phyloP scores from a whole-genome alignment of 1,284 basidiomycete species.

The Afroboletus lepidellus region DNA sequence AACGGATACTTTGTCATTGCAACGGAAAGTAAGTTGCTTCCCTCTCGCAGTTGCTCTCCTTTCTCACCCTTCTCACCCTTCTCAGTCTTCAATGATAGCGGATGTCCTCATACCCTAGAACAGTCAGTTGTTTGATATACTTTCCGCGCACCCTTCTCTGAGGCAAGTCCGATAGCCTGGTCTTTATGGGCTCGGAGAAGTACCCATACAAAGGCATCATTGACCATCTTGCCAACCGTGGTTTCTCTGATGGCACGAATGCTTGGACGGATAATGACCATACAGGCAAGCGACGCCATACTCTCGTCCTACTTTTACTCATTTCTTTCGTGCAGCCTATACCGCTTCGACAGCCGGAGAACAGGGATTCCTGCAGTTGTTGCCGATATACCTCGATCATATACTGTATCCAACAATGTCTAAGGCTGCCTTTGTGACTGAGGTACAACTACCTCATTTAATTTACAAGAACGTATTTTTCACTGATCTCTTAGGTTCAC shows the following conservation, averaged over 20 bases:
- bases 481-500: slow-evolving; percentile 59
- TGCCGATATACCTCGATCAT: slow-evolving; percentile 97
- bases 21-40: slow-evolving; percentile 75
- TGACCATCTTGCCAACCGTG: slow-evolving; percentile 95
- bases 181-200: slow-evolving; percentile 93
- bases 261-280: slow-evolving; percentile 86
- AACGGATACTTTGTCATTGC: slow-evolving; percentile 92
- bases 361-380: slow-evolving; percentile 91
- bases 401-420: slow-evolving; percentile 96
- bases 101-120: slow-evolving; percentile 92
- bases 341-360: slow-evolving; percentile 97
- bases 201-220: slow-evolving; percentile 98
- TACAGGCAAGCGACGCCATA: slow-evolving; percentile 41
- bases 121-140: slow-evolving; percentile 54
- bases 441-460: slow-evolving; percentile 47
- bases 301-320: neutral
- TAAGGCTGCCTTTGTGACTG: slow-evolving; percentile 87
- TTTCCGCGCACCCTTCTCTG: slow-evolving; percentile 3
- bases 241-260: slow-evolving; percentile 92
- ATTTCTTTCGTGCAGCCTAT: slow-evolving; percentile 55
- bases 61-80: slow-evolving; percentile 12
- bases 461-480: neutral
- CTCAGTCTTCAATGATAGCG: slow-evolving; percentile 87
- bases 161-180: slow-evolving; percentile 50
- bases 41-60: neutral